phyloP scores from a whole-genome alignment of 2,329 filamentous ascomycete genomes.

The Fusarium sp. region DNA sequence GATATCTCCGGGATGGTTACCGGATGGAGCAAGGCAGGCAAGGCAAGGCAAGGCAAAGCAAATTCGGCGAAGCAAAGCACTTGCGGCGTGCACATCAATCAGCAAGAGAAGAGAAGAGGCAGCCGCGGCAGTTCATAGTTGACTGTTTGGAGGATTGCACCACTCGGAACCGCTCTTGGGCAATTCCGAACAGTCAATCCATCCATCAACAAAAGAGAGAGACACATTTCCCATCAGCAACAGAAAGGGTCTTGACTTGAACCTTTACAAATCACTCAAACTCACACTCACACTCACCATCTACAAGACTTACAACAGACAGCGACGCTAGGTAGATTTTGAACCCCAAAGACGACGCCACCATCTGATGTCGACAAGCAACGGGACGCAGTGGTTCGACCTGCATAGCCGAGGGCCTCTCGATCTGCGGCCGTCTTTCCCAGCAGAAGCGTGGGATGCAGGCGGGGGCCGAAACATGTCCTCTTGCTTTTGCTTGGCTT shows the following conservation, averaged over 20 bases:
- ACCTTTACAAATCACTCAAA: not conserved
- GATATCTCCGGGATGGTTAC: conserved; percentile 14
- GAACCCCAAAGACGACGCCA: conserved; percentile 32
- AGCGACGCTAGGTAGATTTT: not conserved
- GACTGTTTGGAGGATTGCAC: not conserved
- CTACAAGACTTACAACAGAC: not conserved
- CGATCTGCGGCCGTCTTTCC: conserved; percentile 50
- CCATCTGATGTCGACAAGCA: conserved; percentile 40
- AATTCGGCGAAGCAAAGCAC: not conserved
- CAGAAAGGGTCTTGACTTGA: not conserved
- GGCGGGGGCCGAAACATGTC: conserved; percentile 42
- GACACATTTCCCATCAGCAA: conserved; percentile 22
- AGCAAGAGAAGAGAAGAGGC: conserved; percentile 4
- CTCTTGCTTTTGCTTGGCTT: conserved; percentile 39
- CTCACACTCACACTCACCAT: not conserved
- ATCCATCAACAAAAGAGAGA: conserved; percentile 11
- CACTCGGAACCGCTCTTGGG: not conserved
- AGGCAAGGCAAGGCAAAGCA: not conserved
- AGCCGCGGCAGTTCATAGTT: conserved; percentile 15
- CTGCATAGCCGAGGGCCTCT: conserved; percentile 56
- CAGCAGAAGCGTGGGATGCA: conserved; percentile 50
- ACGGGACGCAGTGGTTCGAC: conserved; percentile 45
- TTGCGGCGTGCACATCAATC: not conserved
- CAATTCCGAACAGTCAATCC: conserved; percentile 2
- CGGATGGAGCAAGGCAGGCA: conserved; percentile 29